A percentile compares a stretch with the other conserved stretches of the same genome.
These are phyloP conservation scores for Tremellales sp. DNA, from an alignment of 1,284 basidiomycete species.

Conservation along the genomic window DNA sequence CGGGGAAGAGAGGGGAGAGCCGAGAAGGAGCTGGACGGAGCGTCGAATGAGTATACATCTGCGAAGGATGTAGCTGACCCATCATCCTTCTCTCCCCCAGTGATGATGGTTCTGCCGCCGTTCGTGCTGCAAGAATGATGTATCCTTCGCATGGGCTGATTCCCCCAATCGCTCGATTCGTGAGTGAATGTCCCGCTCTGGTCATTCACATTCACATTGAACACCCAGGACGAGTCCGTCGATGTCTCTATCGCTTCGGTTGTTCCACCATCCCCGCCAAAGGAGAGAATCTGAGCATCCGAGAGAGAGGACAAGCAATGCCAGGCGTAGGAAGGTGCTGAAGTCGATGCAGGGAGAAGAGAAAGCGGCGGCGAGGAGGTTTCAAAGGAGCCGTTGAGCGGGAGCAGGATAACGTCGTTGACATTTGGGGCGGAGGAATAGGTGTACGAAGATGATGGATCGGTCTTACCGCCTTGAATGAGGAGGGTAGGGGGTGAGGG, in stretches of 20 bases:
- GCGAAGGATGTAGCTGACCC: constrained; percentile 63
- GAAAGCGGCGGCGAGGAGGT: constrained; percentile 60
- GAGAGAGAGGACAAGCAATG: constrained; percentile 68
- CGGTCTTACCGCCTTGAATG: constrained; percentile 73
- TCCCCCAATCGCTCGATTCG: constrained; percentile 58
- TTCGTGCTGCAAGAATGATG: constrained; percentile 59
- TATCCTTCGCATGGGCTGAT: constrained; percentile 67
- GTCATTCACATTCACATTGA: constrained; percentile 43
- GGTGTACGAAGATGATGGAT: constrained; percentile 61
- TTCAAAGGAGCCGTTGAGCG: constrained; percentile 60
- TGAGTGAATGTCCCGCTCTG: constrained; percentile 44
- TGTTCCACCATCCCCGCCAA: constrained; percentile 69
- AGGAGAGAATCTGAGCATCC: constrained; percentile 54
- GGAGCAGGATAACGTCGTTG: constrained; percentile 64
- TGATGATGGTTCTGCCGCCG: constrained; percentile 57
- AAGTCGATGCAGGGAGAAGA: constrained; percentile 53
- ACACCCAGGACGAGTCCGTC: constrained; percentile 61
- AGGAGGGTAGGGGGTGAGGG: constrained; percentile 57
- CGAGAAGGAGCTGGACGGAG: constrained; percentile 51
- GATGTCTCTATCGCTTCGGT: constrained; percentile 55
- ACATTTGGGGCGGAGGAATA: constrained; percentile 70
- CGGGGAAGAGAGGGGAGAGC: constrained; percentile 61
- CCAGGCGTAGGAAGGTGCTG: constrained; percentile 65
- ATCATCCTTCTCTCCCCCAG: constrained; percentile 72
- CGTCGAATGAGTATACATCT: constrained; percentile 63